Evolutionary conservation across 2,329 filamentous ascomycete genomes (phyloP).

Genomic region (Ilyonectria robusta): DNA sequence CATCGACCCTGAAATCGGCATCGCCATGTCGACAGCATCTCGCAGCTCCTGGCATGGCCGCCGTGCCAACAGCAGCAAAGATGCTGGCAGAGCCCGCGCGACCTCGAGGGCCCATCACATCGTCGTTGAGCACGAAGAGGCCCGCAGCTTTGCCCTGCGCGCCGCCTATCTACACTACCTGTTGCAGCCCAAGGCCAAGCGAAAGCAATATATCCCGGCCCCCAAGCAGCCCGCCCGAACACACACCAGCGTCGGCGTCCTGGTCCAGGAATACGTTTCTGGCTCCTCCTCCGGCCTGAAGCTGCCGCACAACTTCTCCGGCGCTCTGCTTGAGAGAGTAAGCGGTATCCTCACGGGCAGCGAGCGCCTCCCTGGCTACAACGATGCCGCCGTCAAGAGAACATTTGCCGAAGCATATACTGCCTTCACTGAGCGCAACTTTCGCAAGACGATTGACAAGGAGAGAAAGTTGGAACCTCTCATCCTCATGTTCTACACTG

Average conservation of each 20-base stretch:
- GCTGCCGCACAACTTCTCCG: constrained; percentile 69
- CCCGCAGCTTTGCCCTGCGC: constrained; percentile 91
- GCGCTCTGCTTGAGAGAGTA: constrained; percentile 77
- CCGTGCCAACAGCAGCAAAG: constrained; percentile 61
- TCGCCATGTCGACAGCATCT: constrained; percentile 66
- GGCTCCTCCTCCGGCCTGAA: constrained; percentile 66
- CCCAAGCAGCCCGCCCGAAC: constrained; percentile 72
- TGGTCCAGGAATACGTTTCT: constrained; percentile 87
- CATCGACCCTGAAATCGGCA: constrained; percentile 27
- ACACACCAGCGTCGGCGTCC: constrained; percentile 84
- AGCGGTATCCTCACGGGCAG: constrained; percentile 84
- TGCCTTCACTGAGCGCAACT: constrained; percentile 88
- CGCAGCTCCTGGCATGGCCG: constrained; percentile 63
- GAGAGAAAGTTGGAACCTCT: constrained; percentile 93
- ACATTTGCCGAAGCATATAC: constrained; percentile 97
- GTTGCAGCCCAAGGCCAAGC: constrained; percentile 89
- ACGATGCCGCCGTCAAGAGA: constrained; percentile 90
- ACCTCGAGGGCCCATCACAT: constrained; percentile 63
- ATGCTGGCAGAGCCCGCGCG: constrained; percentile 58
- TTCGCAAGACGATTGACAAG: constrained; percentile 93
- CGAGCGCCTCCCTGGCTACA: constrained; percentile 89
- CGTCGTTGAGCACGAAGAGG: constrained; percentile 79
- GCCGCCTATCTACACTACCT: constrained; percentile 94
- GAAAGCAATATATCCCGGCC: constrained; percentile 85
- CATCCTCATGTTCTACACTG: constrained; percentile 95